A percentile compares a stretch with the other conserved stretches of the same genome.
Conservation (phyloP, 495 filamentous ascomycete genomes). For the Aeminium ludgeri region DNA sequence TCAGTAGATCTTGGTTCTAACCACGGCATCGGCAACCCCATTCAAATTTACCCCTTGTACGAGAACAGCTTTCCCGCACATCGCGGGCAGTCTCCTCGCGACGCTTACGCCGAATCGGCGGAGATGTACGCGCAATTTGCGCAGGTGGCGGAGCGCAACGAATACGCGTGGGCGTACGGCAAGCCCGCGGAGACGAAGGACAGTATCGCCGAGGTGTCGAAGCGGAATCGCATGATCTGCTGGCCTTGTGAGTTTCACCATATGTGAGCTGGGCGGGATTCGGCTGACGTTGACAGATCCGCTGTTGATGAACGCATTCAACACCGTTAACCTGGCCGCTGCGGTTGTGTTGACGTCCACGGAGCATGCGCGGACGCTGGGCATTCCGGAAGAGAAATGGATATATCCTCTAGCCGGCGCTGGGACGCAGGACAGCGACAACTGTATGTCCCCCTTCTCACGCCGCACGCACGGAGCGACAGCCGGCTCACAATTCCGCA, state of each 20-base stretch:
- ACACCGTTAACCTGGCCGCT: slow-evolving; percentile 37
- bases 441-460: slow-evolving; percentile 24
- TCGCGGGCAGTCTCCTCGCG: slow-evolving; percentile 29
- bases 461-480: no score
- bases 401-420: slow-evolving; percentile 41
- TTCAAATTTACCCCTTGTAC: slow-evolving; percentile 39
- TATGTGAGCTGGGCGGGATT: neutral
- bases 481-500: slow-evolving; percentile 9
- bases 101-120: slow-evolving; percentile 33
- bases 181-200: slow-evolving; percentile 22
- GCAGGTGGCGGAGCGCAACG: slow-evolving; percentile 29
- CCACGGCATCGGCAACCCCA: slow-evolving; percentile 34
- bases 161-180: slow-evolving; percentile 33
- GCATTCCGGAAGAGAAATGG: slow-evolving; percentile 33
- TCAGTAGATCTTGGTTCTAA: slow-evolving; percentile 25
- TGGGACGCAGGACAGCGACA: slow-evolving; percentile 31
- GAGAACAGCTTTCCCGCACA: slow-evolving; percentile 37
- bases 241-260: slow-evolving; percentile 27
- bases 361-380: slow-evolving; percentile 31
- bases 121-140: slow-evolving; percentile 35
- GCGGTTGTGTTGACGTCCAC: slow-evolving; percentile 37
- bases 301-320: slow-evolving; percentile 45
- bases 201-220: slow-evolving; percentile 28
- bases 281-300: slow-evolving; percentile 28
- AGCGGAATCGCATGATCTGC: slow-evolving; percentile 39